Conservation (phyloP, 2,329 filamentous ascomycete genomes). For the Mycosphaerella arachidis region DNA sequence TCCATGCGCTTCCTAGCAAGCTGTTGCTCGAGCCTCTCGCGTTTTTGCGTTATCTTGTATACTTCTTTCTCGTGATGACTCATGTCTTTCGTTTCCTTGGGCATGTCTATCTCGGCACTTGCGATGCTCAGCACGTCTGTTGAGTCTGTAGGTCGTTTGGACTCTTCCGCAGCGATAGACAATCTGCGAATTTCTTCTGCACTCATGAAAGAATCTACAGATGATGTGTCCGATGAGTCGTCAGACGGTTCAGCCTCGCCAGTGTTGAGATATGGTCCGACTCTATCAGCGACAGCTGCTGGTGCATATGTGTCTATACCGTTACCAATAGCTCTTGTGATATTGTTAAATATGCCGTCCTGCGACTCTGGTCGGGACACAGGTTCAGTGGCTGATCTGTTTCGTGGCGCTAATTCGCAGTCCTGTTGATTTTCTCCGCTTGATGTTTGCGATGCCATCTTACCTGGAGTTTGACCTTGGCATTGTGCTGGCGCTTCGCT, state of each 20-base stretch:
- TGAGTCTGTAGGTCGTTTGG: slow-evolving; percentile 13
- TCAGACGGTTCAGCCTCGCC: slow-evolving; percentile 10
- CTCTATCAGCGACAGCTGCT: slow-evolving; percentile 25
- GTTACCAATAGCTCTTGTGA: slow-evolving; percentile 29
- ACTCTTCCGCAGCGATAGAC: slow-evolving; percentile 30
- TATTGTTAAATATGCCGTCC: slow-evolving; percentile 28
- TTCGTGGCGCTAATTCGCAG: background rate
- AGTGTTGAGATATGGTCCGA: slow-evolving; percentile 24
- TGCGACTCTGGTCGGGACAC: slow-evolving; percentile 9
- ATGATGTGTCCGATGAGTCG: slow-evolving; percentile 26
- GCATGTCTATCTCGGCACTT: slow-evolving; percentile 16
- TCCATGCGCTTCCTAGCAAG: slow-evolving; percentile 53
- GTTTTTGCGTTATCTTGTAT: slow-evolving; percentile 57
- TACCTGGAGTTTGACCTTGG: background rate
- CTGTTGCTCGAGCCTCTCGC: slow-evolving; percentile 60
- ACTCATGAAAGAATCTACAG: slow-evolving; percentile 37
- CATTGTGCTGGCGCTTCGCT: background rate
- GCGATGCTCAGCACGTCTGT: slow-evolving; percentile 22
- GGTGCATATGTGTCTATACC: slow-evolving; percentile 36
- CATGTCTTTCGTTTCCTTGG: slow-evolving; percentile 16
- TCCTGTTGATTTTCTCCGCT: background rate
- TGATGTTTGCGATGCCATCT: background rate
- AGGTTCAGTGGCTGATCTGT: slow-evolving; percentile 7
- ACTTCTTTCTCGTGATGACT: slow-evolving; percentile 58
- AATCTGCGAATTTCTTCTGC: slow-evolving; percentile 38